A percentile compares a stretch with the other conserved stretches of the same genome.
phyloP scores from a whole-genome alignment of 2,329 filamentous ascomycete genomes.

The Esteya vermicola region DNA sequence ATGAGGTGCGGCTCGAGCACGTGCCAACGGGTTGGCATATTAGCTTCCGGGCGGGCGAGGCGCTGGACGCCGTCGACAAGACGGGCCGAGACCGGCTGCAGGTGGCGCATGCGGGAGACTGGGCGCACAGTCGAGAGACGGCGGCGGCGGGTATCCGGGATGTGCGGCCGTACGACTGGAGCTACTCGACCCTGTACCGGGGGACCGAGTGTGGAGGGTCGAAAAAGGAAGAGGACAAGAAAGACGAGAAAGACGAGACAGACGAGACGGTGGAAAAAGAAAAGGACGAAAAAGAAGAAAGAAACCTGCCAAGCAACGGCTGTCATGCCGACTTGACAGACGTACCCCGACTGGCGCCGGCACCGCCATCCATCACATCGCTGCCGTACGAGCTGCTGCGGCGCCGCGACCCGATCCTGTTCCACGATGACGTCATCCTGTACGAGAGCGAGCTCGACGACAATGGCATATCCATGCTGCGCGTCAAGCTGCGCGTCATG shows the following conservation, averaged over 20 bases:
- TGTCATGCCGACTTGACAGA: background rate
- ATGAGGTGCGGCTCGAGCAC: slow-evolving; percentile 65
- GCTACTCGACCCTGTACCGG: slow-evolving; percentile 78
- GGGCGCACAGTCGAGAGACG: slow-evolving; percentile 55
- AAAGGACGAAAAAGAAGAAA: no score
- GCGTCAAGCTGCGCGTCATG: slow-evolving; percentile 88
- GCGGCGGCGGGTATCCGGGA: slow-evolving; percentile 81
- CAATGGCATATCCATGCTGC: slow-evolving; percentile 85
- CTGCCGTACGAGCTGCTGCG: slow-evolving; percentile 82
- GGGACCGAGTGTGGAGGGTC: slow-evolving; percentile 37
- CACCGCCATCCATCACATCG: background rate
- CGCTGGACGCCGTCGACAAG: slow-evolving; percentile 86
- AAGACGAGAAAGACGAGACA: background rate
- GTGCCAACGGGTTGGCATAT: slow-evolving; percentile 62
- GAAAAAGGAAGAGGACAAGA: no score
- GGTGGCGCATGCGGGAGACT: slow-evolving; percentile 83
- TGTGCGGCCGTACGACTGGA: slow-evolving; percentile 96
- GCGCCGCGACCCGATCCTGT: slow-evolving; percentile 82
- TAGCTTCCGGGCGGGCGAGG: slow-evolving; percentile 72
- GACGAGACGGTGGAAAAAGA: slow-evolving; percentile 1
- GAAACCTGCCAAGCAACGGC: background rate
- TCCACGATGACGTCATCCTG: slow-evolving; percentile 91
- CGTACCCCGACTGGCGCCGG: background rate
- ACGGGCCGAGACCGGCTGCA: slow-evolving; percentile 82
- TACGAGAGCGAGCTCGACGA: slow-evolving; percentile 98